Conservation (phyloP, 129 eudicot species). For the Flaveria sonorensis region DNA sequence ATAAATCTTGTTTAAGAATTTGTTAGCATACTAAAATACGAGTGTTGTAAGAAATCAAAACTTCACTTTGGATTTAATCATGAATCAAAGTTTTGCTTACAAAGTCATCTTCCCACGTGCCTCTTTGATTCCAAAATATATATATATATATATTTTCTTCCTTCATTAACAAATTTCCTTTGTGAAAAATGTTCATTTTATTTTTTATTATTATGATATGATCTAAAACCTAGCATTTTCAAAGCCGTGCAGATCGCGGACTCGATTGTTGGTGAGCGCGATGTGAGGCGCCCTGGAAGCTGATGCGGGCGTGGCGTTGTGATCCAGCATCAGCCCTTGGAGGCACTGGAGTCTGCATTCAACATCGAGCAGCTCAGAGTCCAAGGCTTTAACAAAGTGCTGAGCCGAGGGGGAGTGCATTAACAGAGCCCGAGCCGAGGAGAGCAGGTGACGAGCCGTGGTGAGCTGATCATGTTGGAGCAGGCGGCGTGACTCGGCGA, state of each 20-base stretch:
- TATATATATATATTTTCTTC: not conserved
- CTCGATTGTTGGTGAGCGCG: slow-evolving; percentile 64
- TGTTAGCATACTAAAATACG: no score
- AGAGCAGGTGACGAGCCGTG: slow-evolving; percentile 68
- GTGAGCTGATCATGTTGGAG: slow-evolving; percentile 58
- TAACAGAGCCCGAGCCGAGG: slow-evolving; percentile 67
- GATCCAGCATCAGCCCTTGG: slow-evolving; percentile 48
- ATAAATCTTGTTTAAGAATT: no score
- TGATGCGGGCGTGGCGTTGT: slow-evolving; percentile 72
- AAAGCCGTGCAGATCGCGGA: slow-evolving; percentile 84
- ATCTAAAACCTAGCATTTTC: slow-evolving; percentile 91
- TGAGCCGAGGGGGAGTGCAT: slow-evolving; percentile 51
- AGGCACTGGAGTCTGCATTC: slow-evolving; percentile 49
- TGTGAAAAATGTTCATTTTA: not conserved
- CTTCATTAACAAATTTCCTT: slow-evolving; percentile 32
- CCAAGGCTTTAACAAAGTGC: slow-evolving; percentile 54
- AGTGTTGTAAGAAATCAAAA: slow-evolving; percentile 11
- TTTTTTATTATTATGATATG: no score
- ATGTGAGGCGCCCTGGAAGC: slow-evolving; percentile 80
- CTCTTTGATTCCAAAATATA: slow-evolving; percentile 15
- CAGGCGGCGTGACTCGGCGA: slow-evolving; percentile 77
- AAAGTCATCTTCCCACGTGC: slow-evolving; percentile 22
- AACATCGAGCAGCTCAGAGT: slow-evolving; percentile 61
- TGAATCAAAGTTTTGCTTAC: slow-evolving; percentile 31
- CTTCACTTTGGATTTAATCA: not conserved